phyloP scores from a whole-genome alignment of 116 monocot genomes.

The Cymodocea nodosa region DNA sequence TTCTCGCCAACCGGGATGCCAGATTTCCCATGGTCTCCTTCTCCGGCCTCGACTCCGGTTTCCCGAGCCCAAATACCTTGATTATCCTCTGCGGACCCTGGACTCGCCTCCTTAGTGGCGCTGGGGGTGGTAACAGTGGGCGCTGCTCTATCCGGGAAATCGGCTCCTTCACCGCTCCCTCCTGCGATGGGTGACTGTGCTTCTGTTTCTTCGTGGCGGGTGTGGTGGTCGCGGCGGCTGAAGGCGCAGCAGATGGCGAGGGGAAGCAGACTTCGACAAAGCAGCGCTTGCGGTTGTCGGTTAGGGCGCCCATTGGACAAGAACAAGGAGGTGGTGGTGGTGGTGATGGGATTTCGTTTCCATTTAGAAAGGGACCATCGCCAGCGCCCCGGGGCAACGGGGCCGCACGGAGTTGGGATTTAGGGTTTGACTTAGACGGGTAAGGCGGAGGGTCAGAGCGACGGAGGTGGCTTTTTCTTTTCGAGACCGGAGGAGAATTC shows the following conservation, averaged over 20 bases:
- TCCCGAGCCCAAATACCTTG: conserved; percentile 44
- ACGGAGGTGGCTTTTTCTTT: too few relatives aligned
- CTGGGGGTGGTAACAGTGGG: conserved; percentile 6
- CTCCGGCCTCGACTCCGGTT: not conserved
- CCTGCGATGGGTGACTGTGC: not conserved
- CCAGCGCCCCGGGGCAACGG: too few relatives aligned
- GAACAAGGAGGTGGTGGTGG: too few relatives aligned
- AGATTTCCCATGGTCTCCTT: conserved; percentile 14
- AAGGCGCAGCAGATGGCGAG: not conserved
- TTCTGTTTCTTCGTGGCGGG: conserved; percentile 1
- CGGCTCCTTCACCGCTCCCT: not conserved
- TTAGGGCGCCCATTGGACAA: conserved; percentile 42
- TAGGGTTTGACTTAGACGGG: not conserved
- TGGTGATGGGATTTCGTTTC: conserved; percentile 1
- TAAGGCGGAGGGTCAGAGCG: too few relatives aligned
- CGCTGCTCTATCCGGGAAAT: not conserved
- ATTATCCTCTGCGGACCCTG: conserved; percentile 42
- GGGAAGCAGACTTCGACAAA: conserved; percentile 23
- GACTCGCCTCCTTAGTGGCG: conserved; percentile 22
- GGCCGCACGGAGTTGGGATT: not conserved
- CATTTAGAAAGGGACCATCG: not conserved
- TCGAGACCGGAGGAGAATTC: too few relatives aligned
- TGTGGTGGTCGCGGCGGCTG: conserved; percentile 2
- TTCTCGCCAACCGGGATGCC: conserved; percentile 4
- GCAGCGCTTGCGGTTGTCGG: conserved; percentile 45